Evolutionary conservation across 371 early-diverging fungal genomes (phyloP), one percentile per base, ranked within the genome.

Genomic region (Mucor piriformis): DNA sequence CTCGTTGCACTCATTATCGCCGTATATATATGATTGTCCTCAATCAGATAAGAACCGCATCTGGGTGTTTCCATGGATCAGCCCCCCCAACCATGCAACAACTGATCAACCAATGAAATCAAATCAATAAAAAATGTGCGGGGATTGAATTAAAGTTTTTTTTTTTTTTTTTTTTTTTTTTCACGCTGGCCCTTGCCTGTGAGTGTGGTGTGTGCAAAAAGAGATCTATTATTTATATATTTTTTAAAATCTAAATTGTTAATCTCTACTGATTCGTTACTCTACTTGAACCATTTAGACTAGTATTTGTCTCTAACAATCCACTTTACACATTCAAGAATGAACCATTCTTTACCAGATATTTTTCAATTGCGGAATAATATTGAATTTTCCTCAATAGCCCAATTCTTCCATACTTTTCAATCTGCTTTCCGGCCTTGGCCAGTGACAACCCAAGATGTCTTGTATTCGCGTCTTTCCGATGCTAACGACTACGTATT

Each of bases 331-430:
- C 24, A 4, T n/a, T 15, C 38, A 15, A 52, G 23, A 35, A 57
- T 61, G 62, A 60, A 57, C 15, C 56, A 48, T 37, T 29, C 20
- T 32, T 50, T 66, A 35, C 47, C 64, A 37, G 63, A 72, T 23
- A 57, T 73, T 37, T 51, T 54, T 33, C 51, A 47, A 16, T 62
- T 79, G 57, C 70, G 79, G 51, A 79, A 76, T 51, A 76, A 79
- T 68, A 64, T 76, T 49, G 69, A 77, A 32, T 80, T 80, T 64
- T 81, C 83, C 63, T 65, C 78, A 49, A 64, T 70, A 25, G 50
- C 74, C 6, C 77, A 81, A 57, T 77, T 79, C 57, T 70, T 77
- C 12, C 74, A 79, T 44, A 73, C 72, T 6, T 76, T 73, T 50
- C 69, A 71, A 56, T 54, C 70, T n/a, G 81, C 81, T 2, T 74